Conservation (phyloP, 1,284 basidiomycete genomes). For the Coriolopsis trogii region DNA sequence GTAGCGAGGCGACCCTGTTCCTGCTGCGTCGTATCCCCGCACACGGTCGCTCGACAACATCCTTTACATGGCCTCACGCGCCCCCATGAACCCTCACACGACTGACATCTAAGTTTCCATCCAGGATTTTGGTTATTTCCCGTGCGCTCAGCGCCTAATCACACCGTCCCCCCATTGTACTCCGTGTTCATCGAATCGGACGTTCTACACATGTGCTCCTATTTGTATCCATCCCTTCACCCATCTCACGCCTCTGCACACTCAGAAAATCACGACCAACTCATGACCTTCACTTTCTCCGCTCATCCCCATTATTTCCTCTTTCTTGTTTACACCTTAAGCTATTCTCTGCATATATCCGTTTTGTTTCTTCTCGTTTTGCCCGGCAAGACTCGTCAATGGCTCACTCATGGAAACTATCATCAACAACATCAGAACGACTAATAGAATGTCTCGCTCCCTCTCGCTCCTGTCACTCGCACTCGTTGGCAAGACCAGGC, state of each 20-base stretch:
- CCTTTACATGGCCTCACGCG: slow-evolving; percentile 25
- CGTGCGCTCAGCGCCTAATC: slow-evolving; percentile 12
- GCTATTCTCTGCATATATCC: slow-evolving; percentile 24
- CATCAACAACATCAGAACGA: slow-evolving; percentile 18
- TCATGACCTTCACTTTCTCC: slow-evolving; percentile 23
- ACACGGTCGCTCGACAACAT: slow-evolving; percentile 22
- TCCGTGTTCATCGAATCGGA: slow-evolving; percentile 18
- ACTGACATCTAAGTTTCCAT: slow-evolving; percentile 11
- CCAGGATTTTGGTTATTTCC: slow-evolving; percentile 4
- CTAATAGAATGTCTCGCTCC: slow-evolving; percentile 13
- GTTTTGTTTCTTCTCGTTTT: background rate
- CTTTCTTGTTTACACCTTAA: slow-evolving; percentile 15
- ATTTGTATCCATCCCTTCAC: slow-evolving; percentile 18
- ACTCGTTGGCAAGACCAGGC: background rate
- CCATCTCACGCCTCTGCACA: slow-evolving; percentile 7
- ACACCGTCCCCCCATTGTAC: slow-evolving; percentile 16
- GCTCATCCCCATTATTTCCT: slow-evolving; percentile 1
- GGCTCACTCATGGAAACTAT: slow-evolving; percentile 4
- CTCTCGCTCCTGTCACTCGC: background rate
- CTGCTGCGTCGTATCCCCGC: slow-evolving; percentile 23
- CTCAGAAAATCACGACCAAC: slow-evolving; percentile 22
- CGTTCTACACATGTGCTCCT: slow-evolving; percentile 19
- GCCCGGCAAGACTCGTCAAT: background rate
- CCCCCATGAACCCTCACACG: slow-evolving; percentile 16
- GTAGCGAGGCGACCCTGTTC: slow-evolving; percentile 25